Evolutionary conservation across 495 filamentous ascomycete species (phyloP).

Genomic region (Trichoderma virens): DNA sequence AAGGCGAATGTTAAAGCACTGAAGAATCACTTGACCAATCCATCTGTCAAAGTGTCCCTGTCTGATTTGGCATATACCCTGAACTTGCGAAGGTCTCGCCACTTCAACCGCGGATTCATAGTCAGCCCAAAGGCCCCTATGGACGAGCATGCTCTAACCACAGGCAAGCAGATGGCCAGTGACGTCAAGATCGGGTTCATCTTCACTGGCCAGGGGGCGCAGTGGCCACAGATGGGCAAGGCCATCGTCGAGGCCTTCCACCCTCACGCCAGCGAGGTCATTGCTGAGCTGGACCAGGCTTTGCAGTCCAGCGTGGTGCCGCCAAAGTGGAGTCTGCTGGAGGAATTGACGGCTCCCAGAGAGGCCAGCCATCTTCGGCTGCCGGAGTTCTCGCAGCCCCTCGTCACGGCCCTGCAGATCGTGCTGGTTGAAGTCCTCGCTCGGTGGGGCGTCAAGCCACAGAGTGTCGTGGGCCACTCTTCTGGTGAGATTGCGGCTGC

Average conservation of each 20-base stretch:
- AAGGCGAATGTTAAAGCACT: no score
- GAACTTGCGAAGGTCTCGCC: no score
- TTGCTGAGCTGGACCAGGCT: not conserved
- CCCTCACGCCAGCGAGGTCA: not conserved
- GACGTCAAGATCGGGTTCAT: not conserved
- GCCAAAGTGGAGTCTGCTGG: not conserved
- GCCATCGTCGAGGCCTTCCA: not conserved
- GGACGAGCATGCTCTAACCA: conserved; percentile 5
- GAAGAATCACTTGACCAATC: no score
- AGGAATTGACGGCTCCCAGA: not conserved
- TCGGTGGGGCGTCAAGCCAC: conserved; percentile 45
- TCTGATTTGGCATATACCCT: no score
- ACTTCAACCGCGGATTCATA: conserved; percentile 1
- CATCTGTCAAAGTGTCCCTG: no score
- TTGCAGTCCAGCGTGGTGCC: no score
- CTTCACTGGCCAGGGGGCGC: conserved; percentile 18
- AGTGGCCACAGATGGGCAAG: conserved; percentile 14
- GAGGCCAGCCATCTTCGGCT: conserved; percentile 29
- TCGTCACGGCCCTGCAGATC: conserved; percentile 46
- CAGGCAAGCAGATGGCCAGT: not conserved
- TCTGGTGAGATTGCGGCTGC: conserved; percentile 51
- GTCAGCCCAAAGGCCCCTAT: conserved; percentile 4
- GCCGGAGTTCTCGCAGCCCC: conserved; percentile 42
- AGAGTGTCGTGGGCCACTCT: conserved; percentile 54
- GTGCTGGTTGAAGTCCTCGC: conserved; percentile 47